Percentiles rank a stretch among this genome's conserved stretches.
Evolutionary conservation across 768 basidiomycete species (phyloP).

Genomic region (Hygrocybe punicea): DNA sequence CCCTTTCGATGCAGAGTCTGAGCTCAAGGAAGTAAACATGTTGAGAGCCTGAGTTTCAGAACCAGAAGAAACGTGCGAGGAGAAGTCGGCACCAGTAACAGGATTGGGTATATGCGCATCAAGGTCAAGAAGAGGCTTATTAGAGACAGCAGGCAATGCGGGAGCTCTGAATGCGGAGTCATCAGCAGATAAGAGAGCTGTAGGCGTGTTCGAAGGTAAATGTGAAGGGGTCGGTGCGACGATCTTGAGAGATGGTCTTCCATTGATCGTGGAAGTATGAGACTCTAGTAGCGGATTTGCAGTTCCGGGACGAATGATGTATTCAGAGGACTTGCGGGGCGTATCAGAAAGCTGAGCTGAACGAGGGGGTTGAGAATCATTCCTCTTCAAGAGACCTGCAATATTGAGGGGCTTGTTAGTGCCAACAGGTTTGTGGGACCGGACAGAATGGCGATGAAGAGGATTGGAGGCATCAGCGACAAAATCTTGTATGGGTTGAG

Average conservation of each 20-base stretch:
- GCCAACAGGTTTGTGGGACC: background rate
- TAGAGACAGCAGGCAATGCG: conserved; percentile 10
- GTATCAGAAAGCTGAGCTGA: background rate
- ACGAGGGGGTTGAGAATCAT: background rate
- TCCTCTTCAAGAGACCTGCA: background rate
- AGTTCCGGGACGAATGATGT: background rate
- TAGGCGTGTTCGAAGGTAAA: background rate
- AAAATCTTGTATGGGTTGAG: background rate
- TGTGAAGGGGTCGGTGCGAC: background rate
- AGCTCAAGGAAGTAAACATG: background rate
- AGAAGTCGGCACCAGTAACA: conserved; percentile 9
- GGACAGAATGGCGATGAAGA: conserved; percentile 3
- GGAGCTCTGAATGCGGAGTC: conserved; percentile 20
- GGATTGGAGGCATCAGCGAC: conserved; percentile 8
- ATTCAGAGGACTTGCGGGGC: background rate
- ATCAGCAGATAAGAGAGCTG: conserved; percentile 1
- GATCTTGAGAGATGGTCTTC: background rate
- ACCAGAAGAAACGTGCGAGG: background rate
- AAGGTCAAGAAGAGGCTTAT: conserved; percentile 1
- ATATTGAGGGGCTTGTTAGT: conserved; percentile 1
- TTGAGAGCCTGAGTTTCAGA: background rate
- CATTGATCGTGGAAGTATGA: background rate
- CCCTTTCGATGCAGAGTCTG: background rate
- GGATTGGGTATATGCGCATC: conserved; percentile 20
- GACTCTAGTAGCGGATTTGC: background rate